Evolutionary conservation across 2,329 filamentous ascomycete species (phyloP).

Genomic region (Cladobotryum mycophilum): DNA sequence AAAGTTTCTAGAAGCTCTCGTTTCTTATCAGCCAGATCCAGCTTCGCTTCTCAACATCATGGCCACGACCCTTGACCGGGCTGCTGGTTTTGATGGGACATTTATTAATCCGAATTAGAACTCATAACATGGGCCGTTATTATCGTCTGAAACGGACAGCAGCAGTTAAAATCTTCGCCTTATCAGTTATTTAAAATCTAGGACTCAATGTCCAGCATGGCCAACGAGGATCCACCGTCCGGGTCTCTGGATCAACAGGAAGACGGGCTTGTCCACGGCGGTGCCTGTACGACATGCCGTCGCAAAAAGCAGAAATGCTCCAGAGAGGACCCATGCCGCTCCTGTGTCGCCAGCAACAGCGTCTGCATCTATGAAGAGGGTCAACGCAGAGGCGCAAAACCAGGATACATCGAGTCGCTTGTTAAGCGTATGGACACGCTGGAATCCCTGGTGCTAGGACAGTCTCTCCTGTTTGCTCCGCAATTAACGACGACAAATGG

Average conservation of each 20-base stretch:
- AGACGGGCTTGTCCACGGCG: constrained; percentile 1
- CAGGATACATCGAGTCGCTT: constrained; percentile 11
- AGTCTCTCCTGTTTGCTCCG: constrained; percentile 9
- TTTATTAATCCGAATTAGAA: too few relatives aligned
- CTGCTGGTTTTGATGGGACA: too few relatives aligned
- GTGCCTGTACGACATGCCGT: constrained; percentile 11
- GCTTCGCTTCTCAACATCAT: too few relatives aligned
- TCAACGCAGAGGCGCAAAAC: constrained; percentile 10
- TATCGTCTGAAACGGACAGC: not conserved
- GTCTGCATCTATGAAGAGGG: constrained; percentile 12
- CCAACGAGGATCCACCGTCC: not conserved
- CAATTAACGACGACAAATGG: not conserved
- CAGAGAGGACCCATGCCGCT: constrained; percentile 9
- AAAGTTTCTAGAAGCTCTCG: too few relatives aligned
- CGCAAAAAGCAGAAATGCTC: constrained; percentile 14
- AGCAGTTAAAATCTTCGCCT: too few relatives aligned
- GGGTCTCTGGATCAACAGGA: constrained; percentile 1
- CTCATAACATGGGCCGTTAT: too few relatives aligned
- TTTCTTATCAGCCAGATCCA: too few relatives aligned
- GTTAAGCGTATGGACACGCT: constrained; percentile 13
- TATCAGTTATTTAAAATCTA: too few relatives aligned
- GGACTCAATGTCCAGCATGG: not conserved
- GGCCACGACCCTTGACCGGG: too few relatives aligned
- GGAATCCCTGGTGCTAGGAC: constrained; percentile 12
- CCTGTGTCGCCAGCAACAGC: constrained; percentile 7